Percentiles rank a stretch among this genome's conserved stretches.
Evolutionary conservation across 2,329 filamentous ascomycete species (phyloP).

Genomic region (Cercospora beticola): DNA sequence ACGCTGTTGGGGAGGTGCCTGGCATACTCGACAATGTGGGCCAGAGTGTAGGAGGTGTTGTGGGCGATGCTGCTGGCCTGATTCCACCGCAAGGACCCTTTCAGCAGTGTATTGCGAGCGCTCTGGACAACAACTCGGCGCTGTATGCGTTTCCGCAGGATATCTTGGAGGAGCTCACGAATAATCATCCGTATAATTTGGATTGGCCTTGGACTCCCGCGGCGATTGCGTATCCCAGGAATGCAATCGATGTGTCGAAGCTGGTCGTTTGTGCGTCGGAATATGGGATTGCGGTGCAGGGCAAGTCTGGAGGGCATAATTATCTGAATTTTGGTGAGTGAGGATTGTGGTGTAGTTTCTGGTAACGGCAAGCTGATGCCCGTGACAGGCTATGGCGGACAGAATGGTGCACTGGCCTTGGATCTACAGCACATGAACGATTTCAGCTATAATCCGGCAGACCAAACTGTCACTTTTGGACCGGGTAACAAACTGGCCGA

Average conservation of each 20-base stretch:
- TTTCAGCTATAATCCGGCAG: constrained; percentile 15
- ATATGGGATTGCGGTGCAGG: constrained; percentile 20
- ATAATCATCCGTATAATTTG: constrained; percentile 23
- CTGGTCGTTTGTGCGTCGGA: constrained; percentile 22
- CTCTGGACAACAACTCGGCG: constrained; percentile 15
- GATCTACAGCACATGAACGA: constrained; percentile 21
- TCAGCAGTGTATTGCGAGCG: constrained; percentile 20
- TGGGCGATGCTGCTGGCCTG: constrained; percentile 13
- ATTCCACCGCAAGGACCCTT: constrained; percentile 18
- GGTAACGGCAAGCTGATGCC: not conserved
- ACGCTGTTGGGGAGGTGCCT: not conserved
- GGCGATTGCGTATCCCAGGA: constrained; percentile 21
- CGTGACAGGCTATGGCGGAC: constrained; percentile 18
- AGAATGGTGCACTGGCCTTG: constrained; percentile 17
- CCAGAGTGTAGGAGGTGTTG: constrained; percentile 12
- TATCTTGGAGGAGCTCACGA: constrained; percentile 17
- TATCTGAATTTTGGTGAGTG: constrained; percentile 20
- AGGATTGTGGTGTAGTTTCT: too few species aligned
- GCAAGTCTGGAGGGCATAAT: constrained; percentile 23
- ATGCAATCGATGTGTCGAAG: constrained; percentile 17
- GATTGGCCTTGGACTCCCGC: constrained; percentile 19
- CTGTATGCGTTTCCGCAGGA: constrained; percentile 23
- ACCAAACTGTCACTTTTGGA: constrained; percentile 19
- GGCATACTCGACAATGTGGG: constrained; percentile 7
- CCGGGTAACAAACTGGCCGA: constrained; percentile 20